Conservation (phyloP, 148 eudicot species). For the Bassia scoparia region DNA sequence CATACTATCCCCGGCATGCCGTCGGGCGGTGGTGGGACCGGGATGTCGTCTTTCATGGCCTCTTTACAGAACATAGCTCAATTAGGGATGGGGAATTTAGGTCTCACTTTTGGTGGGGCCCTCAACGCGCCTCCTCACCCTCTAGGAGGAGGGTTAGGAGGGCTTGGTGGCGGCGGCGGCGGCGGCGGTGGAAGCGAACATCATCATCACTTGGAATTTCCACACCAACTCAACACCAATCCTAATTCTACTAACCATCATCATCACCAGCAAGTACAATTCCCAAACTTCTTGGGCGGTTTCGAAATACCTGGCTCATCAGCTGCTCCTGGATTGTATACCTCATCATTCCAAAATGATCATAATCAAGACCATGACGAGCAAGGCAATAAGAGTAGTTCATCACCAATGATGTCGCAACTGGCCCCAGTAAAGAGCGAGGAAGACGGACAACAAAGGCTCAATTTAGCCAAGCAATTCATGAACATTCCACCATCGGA, state of each 20-base stretch:
- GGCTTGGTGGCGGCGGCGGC: background rate
- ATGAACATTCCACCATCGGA: constrained; percentile 23
- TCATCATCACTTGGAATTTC: constrained; percentile 20
- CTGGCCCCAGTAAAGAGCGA: constrained; percentile 43
- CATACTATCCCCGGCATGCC: constrained; percentile 31
- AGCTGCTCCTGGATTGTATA: constrained; percentile 33
- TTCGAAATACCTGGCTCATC: constrained; percentile 30
- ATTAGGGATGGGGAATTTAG: constrained; percentile 36
- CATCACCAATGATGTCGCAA: constrained; percentile 11
- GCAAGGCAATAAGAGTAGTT: constrained; percentile 10
- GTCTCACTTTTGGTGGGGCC: constrained; percentile 27
- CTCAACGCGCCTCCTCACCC: constrained; percentile 18
- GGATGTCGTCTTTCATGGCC: constrained; percentile 43
- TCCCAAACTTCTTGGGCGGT: constrained; percentile 32
- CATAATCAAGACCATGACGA: background rate
- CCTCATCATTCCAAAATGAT: constrained; percentile 22
- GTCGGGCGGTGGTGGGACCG: constrained; percentile 22
- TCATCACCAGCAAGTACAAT: constrained; percentile 11
- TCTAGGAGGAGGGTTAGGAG: constrained; percentile 19
- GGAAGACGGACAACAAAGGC: constrained; percentile 24
- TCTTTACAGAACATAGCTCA: constrained; percentile 44
- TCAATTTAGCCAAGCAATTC: constrained; percentile 36
- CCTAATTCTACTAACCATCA: background rate
- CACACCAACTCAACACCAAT: constrained; percentile 1
- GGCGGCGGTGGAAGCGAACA: background rate